Evolutionary conservation across 75 land plant genomes (phyloP).

Genomic region (Chamaecyparis obtusa): DNA sequence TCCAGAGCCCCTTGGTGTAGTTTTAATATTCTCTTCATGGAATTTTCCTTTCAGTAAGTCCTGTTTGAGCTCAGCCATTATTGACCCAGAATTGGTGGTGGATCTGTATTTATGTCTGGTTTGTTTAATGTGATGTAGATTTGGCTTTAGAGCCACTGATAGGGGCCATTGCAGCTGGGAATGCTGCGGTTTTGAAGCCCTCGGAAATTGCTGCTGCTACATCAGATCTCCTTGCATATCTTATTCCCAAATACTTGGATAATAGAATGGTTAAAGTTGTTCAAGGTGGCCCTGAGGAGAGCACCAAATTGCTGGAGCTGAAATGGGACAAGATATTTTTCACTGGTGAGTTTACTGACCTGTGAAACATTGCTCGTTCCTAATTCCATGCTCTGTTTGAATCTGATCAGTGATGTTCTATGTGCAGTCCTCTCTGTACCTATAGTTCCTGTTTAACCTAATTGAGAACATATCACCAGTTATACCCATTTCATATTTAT

Average conservation of each 20-base stretch:
- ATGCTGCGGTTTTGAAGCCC: conserved; percentile 61
- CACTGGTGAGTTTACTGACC: conserved; percentile 47
- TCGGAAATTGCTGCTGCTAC: conserved; percentile 74
- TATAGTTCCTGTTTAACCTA: background rate
- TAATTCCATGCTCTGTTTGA: background rate
- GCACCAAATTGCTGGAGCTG: conserved; percentile 42
- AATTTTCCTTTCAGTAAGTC: conserved; percentile 84
- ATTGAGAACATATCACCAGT: no score
- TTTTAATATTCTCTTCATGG: conserved; percentile 81
- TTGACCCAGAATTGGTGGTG: background rate
- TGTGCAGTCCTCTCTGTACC: background rate
- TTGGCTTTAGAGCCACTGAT: conserved; percentile 67
- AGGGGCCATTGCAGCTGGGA: conserved; percentile 88
- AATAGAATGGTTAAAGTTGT: conserved; percentile 59
- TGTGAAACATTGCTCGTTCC: no score
- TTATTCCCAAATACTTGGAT: conserved; percentile 65
- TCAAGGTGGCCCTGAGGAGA: conserved; percentile 51
- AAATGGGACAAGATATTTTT: conserved; percentile 96
- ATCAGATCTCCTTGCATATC: conserved; percentile 43
- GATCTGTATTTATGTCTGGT: background rate
- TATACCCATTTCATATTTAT: no score
- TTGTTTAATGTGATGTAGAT: conserved; percentile 16
- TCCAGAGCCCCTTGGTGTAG: conserved; percentile 82
- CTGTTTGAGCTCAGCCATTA: background rate
- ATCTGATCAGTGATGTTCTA: background rate